These are phyloP conservation scores for Colletotrichum trifolii DNA, from an alignment of 2,329 filamentous ascomycete species.

Conservation along the genomic window DNA sequence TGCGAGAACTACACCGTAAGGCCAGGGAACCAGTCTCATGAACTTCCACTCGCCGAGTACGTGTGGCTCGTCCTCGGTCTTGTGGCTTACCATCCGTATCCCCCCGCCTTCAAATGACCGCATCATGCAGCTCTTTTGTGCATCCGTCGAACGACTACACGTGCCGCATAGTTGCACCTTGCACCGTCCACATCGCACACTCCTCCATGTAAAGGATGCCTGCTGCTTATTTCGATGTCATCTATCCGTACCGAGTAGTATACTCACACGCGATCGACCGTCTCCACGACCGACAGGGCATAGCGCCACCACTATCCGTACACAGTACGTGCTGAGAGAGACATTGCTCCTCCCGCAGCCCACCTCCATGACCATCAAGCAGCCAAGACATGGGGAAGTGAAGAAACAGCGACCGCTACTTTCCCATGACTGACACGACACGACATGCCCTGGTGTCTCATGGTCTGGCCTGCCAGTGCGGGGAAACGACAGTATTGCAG, in stretches of 20 bases:
- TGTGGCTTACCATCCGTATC: constrained; percentile 18
- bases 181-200: background rate
- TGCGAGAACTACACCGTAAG: background rate
- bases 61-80: constrained; percentile 18
- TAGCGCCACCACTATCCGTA: constrained; percentile 9
- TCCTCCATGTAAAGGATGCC: background rate
- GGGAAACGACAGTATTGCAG: constrained; percentile 15
- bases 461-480: background rate
- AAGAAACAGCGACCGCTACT: constrained; percentile 16
- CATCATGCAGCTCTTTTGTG: constrained; percentile 31
- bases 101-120: constrained; percentile 31
- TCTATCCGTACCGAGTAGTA: background rate
- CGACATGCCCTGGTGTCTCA: too few relatives aligned
- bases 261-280: constrained; percentile 22
- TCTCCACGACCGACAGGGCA: constrained; percentile 15
- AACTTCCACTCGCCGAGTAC: constrained; percentile 1
- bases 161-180: constrained; percentile 13
- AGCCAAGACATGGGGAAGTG: constrained; percentile 31
- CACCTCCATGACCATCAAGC: constrained; percentile 8
- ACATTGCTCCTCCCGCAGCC: background rate
- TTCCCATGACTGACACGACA: background rate
- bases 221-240: constrained; percentile 29
- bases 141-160: constrained; percentile 26
- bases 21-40: constrained; percentile 8
- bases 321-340: background rate